phyloP scores from a whole-genome alignment of 176 grass and related monocot genomes.

The Aechmea fasciata region DNA sequence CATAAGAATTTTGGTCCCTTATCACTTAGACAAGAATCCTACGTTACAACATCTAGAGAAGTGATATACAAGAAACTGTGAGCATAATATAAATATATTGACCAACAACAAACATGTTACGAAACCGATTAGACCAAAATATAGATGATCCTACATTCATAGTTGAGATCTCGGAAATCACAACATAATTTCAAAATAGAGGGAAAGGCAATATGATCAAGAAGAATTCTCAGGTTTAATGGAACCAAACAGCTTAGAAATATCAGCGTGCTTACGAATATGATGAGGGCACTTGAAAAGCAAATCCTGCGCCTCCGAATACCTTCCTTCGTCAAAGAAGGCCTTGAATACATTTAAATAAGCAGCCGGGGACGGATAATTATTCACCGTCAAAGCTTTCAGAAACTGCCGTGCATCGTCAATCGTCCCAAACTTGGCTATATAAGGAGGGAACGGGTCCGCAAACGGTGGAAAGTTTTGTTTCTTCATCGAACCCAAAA shows the following conservation, averaged over 20 bases:
- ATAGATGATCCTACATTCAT: neutral
- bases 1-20: too few relatives aligned
- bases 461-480: constrained; percentile 50
- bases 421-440: constrained; percentile 56
- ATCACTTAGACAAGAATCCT: too few relatives aligned
- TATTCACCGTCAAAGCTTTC: constrained; percentile 44
- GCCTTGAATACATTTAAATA: constrained; percentile 63
- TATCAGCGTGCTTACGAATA: constrained; percentile 47
- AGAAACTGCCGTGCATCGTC: constrained; percentile 69
- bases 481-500: constrained; percentile 59
- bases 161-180: constrained; percentile 29
- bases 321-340: constrained; percentile 70
- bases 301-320: constrained; percentile 70
- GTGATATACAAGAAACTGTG: too few relatives aligned
- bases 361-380: constrained; percentile 26
- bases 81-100: too few relatives aligned
- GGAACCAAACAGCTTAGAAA: constrained; percentile 56
- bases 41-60: too few relatives aligned
- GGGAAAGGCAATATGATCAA: constrained; percentile 15
- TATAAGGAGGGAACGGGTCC: constrained; percentile 57
- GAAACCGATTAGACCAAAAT: neutral
- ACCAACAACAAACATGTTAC: too few relatives aligned
- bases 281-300: constrained; percentile 73
- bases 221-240: constrained; percentile 12
- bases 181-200: neutral